phyloP scores from a whole-genome alignment of 352 stramenopile genomes.

The Globisporangium nodosum region DNA sequence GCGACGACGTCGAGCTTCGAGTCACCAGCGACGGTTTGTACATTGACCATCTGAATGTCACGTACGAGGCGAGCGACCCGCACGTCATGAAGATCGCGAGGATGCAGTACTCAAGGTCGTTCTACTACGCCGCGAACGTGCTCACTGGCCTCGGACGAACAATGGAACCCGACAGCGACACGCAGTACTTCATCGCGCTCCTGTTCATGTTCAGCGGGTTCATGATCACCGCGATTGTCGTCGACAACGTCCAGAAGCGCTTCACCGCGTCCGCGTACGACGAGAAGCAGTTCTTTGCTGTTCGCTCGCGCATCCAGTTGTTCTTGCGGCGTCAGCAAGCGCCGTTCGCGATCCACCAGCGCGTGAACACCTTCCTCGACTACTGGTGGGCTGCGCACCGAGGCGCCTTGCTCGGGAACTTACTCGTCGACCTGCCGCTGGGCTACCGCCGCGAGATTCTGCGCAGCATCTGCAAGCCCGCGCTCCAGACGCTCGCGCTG shows the following conservation, averaged over 20 bases:
- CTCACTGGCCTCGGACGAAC: conserved; percentile 27
- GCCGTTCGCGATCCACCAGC: conserved; percentile 31
- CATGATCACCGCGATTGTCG: conserved; percentile 40
- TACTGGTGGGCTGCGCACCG: conserved; percentile 47
- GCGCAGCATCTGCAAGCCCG: conserved; percentile 26
- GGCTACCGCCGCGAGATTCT: conserved; percentile 31
- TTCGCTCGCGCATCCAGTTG: conserved; percentile 33
- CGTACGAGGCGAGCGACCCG: conserved; percentile 9
- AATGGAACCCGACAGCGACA: conserved; percentile 29
- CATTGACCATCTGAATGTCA: conserved; percentile 16
- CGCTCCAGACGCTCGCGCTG: conserved; percentile 27
- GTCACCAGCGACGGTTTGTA: conserved; percentile 5
- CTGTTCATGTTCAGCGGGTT: conserved; percentile 50
- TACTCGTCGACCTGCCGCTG: conserved; percentile 29
- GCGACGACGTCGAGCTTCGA: conserved; percentile 22
- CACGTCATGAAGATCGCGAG: conserved; percentile 17
- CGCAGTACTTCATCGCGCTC: conserved; percentile 34
- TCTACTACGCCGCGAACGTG: conserved; percentile 32
- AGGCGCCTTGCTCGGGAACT: conserved; percentile 30
- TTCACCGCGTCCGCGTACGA: conserved; percentile 44
- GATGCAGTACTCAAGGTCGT: conserved; percentile 26
- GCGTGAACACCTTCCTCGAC: conserved; percentile 38
- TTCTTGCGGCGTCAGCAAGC: conserved; percentile 40
- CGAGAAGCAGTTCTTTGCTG: conserved; percentile 41
- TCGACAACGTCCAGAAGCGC: conserved; percentile 47